phyloP scores from a whole-genome alignment of 352 stramenopile species.

The Pythium pyrilobum region DNA sequence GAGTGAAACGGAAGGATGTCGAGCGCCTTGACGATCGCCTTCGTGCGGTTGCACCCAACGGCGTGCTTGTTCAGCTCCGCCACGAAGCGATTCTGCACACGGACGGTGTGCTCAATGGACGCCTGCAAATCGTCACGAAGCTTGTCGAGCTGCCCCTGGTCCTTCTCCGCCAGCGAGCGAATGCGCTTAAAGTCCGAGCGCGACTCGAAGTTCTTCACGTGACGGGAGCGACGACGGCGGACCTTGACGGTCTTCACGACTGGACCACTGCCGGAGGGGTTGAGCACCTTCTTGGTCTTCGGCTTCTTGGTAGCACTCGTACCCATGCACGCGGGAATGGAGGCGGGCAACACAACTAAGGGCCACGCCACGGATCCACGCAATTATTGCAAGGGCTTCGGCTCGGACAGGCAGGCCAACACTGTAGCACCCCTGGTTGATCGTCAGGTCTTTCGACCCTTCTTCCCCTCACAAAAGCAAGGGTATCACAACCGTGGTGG shows the following conservation, averaged over 20 bases:
- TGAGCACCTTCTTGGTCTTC: not conserved
- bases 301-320: not conserved
- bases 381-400: slow-evolving; percentile 1
- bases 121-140: slow-evolving; percentile 8
- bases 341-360: not conserved
- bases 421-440: not conserved
- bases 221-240: not conserved
- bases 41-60: not conserved
- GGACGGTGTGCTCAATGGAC: not conserved
- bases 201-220: not conserved
- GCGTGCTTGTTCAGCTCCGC: not conserved
- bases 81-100: not conserved
- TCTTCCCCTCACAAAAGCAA: not conserved
- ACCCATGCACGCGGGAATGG: slow-evolving; percentile 4
- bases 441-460: not conserved
- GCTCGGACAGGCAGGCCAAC: not conserved
- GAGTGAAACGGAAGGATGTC: slow-evolving; percentile 3
- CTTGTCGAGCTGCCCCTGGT: not conserved
- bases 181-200: not conserved
- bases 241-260: not conserved
- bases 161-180: not conserved
- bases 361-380: slow-evolving; percentile 2
- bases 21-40: not conserved
- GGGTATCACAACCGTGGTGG: not conserved
- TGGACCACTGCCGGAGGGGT: not conserved